Evolutionary conservation across 2,329 filamentous ascomycete species (phyloP), one percentile per base, ranked within the genome.

Genomic region (Paracamarosporium sp.): DNA sequence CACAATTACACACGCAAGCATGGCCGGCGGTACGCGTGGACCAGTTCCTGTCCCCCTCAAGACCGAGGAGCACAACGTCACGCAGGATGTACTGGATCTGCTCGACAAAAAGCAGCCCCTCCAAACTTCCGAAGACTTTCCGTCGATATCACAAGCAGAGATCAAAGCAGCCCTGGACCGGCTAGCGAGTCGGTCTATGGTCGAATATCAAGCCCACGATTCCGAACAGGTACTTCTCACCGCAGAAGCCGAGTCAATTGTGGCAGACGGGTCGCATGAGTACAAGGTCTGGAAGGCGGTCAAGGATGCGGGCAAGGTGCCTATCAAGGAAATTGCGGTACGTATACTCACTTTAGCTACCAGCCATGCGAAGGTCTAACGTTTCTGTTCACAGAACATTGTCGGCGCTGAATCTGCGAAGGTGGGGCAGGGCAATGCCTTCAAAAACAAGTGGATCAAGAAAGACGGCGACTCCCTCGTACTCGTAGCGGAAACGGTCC

Each of bases 361-460:
- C 33, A 8, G n/a, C 3, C 36, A 12, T 5, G 5, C 20, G 8
- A 47, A 44, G 24, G 46, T 56, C 69, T 77, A 55, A 75, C 63
- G 61, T 44, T 50, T 48, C 48, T 43, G n/a, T 33, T 89, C 78
- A 57, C 52, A 76, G 72, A 69, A 82, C 81, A 73, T 81, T 81
- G 88, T 94, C 63, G 90, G 90, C 55, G 87, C 90, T 76, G 91
- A 91, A 76, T 88, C 81, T 46, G 89, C 89, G 48, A 94, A 92
- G 80, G 83, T 97, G 59, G 95, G 95, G n/a, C 90, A 95, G 76
- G 93, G 93, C 69, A 96, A 95, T 81, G 94, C 94, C 31, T 97
- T 98, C 82, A 96, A 86, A 78, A 82, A 83, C 69, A 86, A 86
- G 64, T 89, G 87, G 87, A 84, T 89, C 60, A 88, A 87, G 75